Evolutionary conservation across 2,329 filamentous ascomycete species (phyloP), one percentile per base, ranked within the genome.

Genomic region (Neonectria sp.): DNA sequence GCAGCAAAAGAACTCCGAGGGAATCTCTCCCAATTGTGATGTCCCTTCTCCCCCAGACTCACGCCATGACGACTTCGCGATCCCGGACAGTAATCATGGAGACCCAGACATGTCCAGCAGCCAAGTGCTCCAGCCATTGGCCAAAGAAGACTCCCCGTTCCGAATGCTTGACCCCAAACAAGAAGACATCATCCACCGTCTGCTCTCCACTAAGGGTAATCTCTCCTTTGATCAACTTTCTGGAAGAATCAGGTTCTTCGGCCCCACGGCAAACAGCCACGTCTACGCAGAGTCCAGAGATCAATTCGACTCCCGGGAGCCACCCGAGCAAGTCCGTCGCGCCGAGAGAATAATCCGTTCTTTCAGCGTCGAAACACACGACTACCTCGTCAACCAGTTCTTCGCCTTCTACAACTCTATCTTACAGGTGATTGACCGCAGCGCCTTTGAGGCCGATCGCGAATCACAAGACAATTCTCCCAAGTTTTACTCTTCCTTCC

Each of bases 261-360:
- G 86, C 1, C 85, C 85, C 1, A 87, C 86, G 4, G 86, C 85
- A 55, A 88, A 87, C 74, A 84, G 82, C 63, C 86, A 88, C 60
- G 84, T 88, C 2, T 84, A 86, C 67, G 84, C 84, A 4, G 80
- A 81, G 35, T 74, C 80, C 1, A 72, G 78, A 2, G 74, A 76
- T 52, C 78, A 78, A n/a, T 75, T 79, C 15, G 76, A 80, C 52
- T 77, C 76, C 2, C 77, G 79, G 15, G 83, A 85, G 62, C 79
- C 81, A 4, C 78, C 82, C 0, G 85, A 86, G 60, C 85, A 86
- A 64, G 78, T 81, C 11, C 81, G 82, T 8, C 78, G 85, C 48
- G 84, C 84, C 0, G 83, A 86, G 68, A 82, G 82, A 24, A 83
- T 86, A 25, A 85, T 88, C 29, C 79, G 82, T 4, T 82, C 82